Evolutionary conservation across 164 flowering plant genomes (phyloP), one percentile per base, ranked within the genome.

Genomic region (Chimonanthus praecox): DNA sequence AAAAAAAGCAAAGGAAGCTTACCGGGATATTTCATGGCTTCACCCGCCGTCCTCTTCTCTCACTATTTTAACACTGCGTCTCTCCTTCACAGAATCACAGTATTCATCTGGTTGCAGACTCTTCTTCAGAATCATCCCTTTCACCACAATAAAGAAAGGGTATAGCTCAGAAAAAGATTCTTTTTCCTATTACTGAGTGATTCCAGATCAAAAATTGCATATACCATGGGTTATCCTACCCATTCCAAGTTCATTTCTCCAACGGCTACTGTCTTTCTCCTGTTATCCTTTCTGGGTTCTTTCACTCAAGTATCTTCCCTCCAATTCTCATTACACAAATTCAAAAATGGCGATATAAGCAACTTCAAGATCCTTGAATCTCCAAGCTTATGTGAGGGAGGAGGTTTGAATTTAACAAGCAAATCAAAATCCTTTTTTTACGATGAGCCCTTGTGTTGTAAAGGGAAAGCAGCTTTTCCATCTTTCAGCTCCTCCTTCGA

Each of bases 401-500:
- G 69, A 69, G 72, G 69, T 9, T 13, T 78, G 11, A 71, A 78
- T 66, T 43, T 78, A 15, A 70, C 80, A 6, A 8, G 9, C 0
- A 77, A 74, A 49, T 7, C 67, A 6, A 20, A 5, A 11, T n/a
- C 2, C 8, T 43, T 71, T 46, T 43, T 71, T 5, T 71, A 74
- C 16, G 43, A 7, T 67, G 8, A 67, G 13, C 44, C 33, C 10
- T 50, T 78, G n/a, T 74, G 47, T 71, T 50, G 75, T 45, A 62
- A 13, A 58, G 16, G 9, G 2, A 71, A 15, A 3, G 47, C 70
- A 47, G 15, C 7, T 2, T 51, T 54, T 1, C 78, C 85, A 18
- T 83, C 85, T 18, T 83, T 83, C 72, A 81, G 71, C 50, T 54
- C 85, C 4, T 81, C 82, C 48, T 83, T 85, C 62, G 72, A 58